phyloP scores from a whole-genome alignment of 805 yeast species.

The Candida khao-thaluensis region DNA sequence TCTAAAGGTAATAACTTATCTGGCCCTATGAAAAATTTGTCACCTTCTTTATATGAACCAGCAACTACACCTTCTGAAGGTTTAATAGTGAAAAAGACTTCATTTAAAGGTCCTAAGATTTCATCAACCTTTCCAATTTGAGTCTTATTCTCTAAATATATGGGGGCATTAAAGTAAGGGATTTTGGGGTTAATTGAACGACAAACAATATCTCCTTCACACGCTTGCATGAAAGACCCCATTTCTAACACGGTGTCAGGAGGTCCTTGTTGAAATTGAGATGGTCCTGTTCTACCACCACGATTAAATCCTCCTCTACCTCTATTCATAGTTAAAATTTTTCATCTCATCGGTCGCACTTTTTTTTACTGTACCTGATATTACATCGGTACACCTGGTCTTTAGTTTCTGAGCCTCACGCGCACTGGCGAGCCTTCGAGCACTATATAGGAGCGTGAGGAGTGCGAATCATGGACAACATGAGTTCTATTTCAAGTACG shows the following conservation, averaged over 20 bases:
- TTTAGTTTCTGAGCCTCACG: too few species aligned
- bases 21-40: conserved; percentile 91
- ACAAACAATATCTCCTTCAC: conserved; percentile 97
- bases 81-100: conserved; percentile 95
- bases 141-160: conserved; percentile 92
- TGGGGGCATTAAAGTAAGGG: conserved; percentile 99
- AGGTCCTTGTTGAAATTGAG: conserved; percentile 81
- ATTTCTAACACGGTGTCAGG: conserved; percentile 93
- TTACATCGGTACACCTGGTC: too few species aligned
- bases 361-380: too few species aligned
- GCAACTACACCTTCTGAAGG: conserved; percentile 97
- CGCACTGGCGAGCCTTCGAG: too few species aligned
- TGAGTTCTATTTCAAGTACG: conserved; percentile 9
- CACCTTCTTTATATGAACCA: conserved; percentile 88
- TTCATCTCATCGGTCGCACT: conserved; percentile 12
- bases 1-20: conserved; percentile 95
- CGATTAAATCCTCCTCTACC: conserved; percentile 69
- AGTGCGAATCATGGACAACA: conserved; percentile 4
- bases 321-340: conserved; percentile 52
- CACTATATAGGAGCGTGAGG: too few species aligned
- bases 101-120: conserved; percentile 95
- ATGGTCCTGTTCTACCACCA: conserved; percentile 71
- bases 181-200: conserved; percentile 90
- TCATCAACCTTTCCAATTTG: conserved; percentile 98
- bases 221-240: conserved; percentile 89